Conservation (phyloP, 441 rosid genomes). For the Euphorbia corollata region DNA sequence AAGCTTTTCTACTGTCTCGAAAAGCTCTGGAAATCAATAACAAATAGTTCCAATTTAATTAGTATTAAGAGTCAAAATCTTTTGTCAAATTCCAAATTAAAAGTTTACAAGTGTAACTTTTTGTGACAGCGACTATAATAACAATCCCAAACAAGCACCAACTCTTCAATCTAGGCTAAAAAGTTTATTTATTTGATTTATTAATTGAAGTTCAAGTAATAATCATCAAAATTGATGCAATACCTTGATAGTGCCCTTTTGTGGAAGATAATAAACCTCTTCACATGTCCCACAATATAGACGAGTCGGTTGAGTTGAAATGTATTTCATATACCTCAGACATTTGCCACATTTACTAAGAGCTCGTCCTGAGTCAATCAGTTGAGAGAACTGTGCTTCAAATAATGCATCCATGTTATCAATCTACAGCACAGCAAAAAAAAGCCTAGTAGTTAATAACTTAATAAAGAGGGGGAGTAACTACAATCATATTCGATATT, state of each 20-base stretch:
- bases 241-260: slow-evolving; percentile 85
- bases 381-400: slow-evolving; percentile 88
- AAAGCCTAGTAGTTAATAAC: slow-evolving; percentile 4
- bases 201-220: not conserved
- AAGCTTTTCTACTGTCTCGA: no score
- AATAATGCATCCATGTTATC: slow-evolving; percentile 85
- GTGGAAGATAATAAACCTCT: slow-evolving; percentile 90
- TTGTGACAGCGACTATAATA: no score
- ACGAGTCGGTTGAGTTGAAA: slow-evolving; percentile 69
- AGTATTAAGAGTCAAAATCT: no score
- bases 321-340: slow-evolving; percentile 85
- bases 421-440: slow-evolving; percentile 39
- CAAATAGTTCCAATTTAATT: no score
- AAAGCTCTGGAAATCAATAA: no score
- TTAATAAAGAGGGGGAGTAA: not conserved
- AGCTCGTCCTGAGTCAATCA: slow-evolving; percentile 70
- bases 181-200: not conserved
- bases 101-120: no score
- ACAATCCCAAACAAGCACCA: no score
- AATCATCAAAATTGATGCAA: not conserved
- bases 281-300: slow-evolving; percentile 83
- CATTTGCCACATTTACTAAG: slow-evolving; percentile 94
- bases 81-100: no score
- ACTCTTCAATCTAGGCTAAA: no score
- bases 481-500: not conserved